Conservation (phyloP, 257 asterid species). For the Salvia rosmarinus region DNA sequence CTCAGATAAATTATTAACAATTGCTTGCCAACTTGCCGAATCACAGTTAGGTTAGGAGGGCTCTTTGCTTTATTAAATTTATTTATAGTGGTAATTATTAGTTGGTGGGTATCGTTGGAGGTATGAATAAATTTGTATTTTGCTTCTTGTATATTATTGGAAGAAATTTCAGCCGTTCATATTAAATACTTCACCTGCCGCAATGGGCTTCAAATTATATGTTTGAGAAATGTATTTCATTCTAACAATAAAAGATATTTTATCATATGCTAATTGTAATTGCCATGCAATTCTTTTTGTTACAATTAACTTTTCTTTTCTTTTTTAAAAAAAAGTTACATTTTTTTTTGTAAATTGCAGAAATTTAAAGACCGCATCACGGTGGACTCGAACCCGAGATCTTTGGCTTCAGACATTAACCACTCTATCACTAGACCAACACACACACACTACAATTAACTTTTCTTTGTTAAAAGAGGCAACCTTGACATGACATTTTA, state of each 20-base stretch:
- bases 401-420: no score
- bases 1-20: not conserved
- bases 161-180: not conserved
- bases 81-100: not conserved
- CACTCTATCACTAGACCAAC: no score
- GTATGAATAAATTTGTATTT: not conserved
- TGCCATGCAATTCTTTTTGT: no score
- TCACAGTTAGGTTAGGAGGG: not conserved
- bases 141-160: not conserved
- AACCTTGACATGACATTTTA: not conserved
- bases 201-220: not conserved
- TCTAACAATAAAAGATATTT: no score
- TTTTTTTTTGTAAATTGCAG: no score
- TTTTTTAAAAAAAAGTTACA: no score
- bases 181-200: not conserved
- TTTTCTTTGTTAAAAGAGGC: no score
- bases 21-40: not conserved
- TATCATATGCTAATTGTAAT: no score
- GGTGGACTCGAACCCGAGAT: no score
- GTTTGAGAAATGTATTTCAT: not conserved
- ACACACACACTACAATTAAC: no score
- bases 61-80: not conserved
- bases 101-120: conserved; percentile 9
- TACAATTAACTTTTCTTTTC: no score
- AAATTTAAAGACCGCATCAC: no score